Conservation (phyloP, 176 grass and related monocot genomes). For the Aechmea fasciata region DNA sequence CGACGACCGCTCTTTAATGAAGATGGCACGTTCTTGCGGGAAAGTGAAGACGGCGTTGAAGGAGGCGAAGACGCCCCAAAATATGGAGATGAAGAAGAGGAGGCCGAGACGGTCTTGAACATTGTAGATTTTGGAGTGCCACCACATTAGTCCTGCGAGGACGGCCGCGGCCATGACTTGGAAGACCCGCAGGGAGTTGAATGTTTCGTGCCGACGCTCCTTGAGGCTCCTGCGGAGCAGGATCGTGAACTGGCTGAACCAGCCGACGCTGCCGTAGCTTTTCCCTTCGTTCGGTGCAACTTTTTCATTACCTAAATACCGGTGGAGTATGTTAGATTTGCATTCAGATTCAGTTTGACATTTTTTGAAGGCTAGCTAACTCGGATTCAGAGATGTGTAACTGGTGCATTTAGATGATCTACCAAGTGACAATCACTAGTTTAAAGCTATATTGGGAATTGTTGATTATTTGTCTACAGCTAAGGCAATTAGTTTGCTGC, state of each 20-base stretch:
- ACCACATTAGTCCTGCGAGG: constrained; percentile 83
- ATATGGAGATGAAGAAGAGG: constrained; percentile 98
- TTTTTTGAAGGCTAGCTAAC: background rate
- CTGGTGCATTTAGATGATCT: too few species aligned
- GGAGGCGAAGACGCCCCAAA: constrained; percentile 97
- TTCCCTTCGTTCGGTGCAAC: background rate
- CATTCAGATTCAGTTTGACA: too few species aligned
- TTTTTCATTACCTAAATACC: background rate
- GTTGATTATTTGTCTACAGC: too few species aligned
- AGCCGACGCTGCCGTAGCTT: constrained; percentile 35
- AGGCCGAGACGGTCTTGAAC: constrained; percentile 76
- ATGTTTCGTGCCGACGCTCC: constrained; percentile 83
- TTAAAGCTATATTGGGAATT: too few species aligned
- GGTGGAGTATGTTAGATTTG: background rate
- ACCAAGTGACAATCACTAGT: too few species aligned
- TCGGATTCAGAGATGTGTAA: background rate
- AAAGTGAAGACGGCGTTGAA: constrained; percentile 96
- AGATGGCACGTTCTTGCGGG: constrained; percentile 63
- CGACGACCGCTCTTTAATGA: constrained; percentile 54
- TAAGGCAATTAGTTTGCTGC: too few species aligned
- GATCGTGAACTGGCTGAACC: constrained; percentile 65
- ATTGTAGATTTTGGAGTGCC: constrained; percentile 48
- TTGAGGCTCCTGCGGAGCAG: constrained; percentile 83
- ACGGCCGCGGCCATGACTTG: constrained; percentile 80
- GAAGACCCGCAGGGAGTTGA: constrained; percentile 76